Evolutionary conservation across 306 rosid genomes (phyloP).

Genomic region (Pterocarpus macrocarpus): DNA sequence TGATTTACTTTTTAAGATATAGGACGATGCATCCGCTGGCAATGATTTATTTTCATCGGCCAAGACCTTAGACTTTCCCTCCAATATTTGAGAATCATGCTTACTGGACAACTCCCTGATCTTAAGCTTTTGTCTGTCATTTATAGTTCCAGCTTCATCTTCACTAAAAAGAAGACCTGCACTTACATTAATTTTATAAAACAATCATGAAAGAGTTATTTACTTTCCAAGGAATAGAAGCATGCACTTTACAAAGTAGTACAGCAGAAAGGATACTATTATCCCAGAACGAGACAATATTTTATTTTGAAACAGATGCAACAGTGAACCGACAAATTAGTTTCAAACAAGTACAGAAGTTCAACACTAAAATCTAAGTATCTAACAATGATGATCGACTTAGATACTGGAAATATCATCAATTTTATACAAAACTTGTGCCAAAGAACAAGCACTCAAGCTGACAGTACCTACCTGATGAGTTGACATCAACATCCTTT

Average conservation of each 20-base stretch:
- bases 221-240: constrained; percentile 7
- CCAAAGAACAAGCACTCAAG: constrained; percentile 37
- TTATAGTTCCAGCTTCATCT: constrained; percentile 60
- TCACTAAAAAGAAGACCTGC: constrained; percentile 64
- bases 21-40: constrained; percentile 52
- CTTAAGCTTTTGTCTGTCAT: constrained; percentile 46
- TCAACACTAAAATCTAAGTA: background rate
- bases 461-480: constrained; percentile 57
- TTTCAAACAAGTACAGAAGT: constrained; percentile 5
- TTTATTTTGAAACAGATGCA: background rate
- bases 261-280: background rate
- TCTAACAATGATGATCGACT: constrained; percentile 12
- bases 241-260: background rate
- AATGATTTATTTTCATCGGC: constrained; percentile 48
- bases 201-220: constrained; percentile 35
- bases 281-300: constrained; percentile 10
- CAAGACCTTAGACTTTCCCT: constrained; percentile 42
- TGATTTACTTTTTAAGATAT: constrained; percentile 73
- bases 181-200: constrained; percentile 33
- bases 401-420: constrained; percentile 6
- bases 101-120: constrained; percentile 47
- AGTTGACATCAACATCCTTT: constrained; percentile 61
- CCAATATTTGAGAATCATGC: constrained; percentile 45
- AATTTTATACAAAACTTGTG: background rate
- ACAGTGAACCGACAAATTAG: constrained; percentile 4